Evolutionary conservation across 768 basidiomycete species (phyloP).

Genomic region (Lepiota brunneoincarnata): DNA sequence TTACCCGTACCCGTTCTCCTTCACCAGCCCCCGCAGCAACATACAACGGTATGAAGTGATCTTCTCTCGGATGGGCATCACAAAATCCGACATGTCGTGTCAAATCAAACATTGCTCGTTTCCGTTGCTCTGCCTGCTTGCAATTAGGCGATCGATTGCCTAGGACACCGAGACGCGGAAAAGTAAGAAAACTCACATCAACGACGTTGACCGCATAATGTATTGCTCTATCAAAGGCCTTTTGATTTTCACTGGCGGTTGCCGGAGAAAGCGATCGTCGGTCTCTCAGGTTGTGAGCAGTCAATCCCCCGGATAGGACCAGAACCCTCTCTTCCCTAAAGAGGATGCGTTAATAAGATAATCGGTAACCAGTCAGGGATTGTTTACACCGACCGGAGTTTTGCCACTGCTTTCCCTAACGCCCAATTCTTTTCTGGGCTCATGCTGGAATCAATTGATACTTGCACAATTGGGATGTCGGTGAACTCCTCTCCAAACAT

Average conservation of each 20-base stretch:
- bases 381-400: constrained; percentile 45
- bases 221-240: constrained; percentile 59
- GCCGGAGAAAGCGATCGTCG: constrained; percentile 45
- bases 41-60: constrained; percentile 81
- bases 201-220: constrained; percentile 47
- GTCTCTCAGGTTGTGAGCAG: constrained; percentile 65
- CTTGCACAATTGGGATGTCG: constrained; percentile 68
- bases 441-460: constrained; percentile 60
- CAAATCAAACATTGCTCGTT: constrained; percentile 52
- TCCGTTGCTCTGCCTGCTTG: constrained; percentile 46
- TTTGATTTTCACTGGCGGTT: constrained; percentile 45
- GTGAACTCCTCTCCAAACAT: constrained; percentile 73
- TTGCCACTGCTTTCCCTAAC: constrained; percentile 56
- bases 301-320: constrained; percentile 69
- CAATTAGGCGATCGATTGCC: constrained; percentile 12
- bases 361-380: not conserved
- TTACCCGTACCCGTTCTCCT: constrained; percentile 43
- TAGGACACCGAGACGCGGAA: constrained; percentile 1
- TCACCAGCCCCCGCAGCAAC: constrained; percentile 74
- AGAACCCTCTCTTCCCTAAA: constrained; percentile 62
- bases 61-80: constrained; percentile 68
- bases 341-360: constrained; percentile 12
- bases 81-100: constrained; percentile 61
- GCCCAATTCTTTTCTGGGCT: constrained; percentile 63
- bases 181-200: constrained; percentile 39